Percentiles rank a stretch among this genome's conserved stretches.
Conservation (phyloP, 176 grass and related monocot genomes). For the Triticum monococcum region DNA sequence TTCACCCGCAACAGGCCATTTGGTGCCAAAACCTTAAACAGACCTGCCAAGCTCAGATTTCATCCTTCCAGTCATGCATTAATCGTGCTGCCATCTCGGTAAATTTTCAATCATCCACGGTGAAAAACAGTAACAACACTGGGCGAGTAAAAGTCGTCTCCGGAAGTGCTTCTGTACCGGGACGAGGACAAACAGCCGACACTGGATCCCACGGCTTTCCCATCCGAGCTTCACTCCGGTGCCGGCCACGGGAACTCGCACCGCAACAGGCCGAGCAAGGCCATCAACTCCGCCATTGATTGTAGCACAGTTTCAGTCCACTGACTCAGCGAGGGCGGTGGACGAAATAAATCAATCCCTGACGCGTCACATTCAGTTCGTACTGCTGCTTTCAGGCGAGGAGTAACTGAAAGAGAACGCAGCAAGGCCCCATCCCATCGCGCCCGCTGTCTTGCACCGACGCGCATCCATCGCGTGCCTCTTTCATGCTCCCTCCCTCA, state of each 20-base stretch:
- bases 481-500: not conserved
- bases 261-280: conserved; percentile 10
- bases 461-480: not conserved
- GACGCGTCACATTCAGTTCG: conserved; percentile 29
- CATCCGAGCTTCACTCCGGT: not conserved
- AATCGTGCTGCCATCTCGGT: not conserved
- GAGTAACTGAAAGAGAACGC: conserved; percentile 7
- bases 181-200: not conserved
- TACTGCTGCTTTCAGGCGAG: not conserved
- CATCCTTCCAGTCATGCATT: not conserved
- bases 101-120: not conserved
- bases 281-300: not conserved
- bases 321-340: not conserved
- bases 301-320: not conserved
- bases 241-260: not conserved
- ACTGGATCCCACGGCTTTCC: conserved; percentile 20
- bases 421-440: not conserved
- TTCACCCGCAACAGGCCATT: not conserved
- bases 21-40: too few relatives aligned
- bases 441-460: not conserved
- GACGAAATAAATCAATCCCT: not conserved
- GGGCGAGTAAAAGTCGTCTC: not conserved
- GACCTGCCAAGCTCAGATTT: not conserved
- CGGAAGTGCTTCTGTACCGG: not conserved
- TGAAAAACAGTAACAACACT: not conserved